These are phyloP conservation scores for Coprinopsis sp. DNA, from an alignment of 768 basidiomycete genomes.

Conservation along the genomic window DNA sequence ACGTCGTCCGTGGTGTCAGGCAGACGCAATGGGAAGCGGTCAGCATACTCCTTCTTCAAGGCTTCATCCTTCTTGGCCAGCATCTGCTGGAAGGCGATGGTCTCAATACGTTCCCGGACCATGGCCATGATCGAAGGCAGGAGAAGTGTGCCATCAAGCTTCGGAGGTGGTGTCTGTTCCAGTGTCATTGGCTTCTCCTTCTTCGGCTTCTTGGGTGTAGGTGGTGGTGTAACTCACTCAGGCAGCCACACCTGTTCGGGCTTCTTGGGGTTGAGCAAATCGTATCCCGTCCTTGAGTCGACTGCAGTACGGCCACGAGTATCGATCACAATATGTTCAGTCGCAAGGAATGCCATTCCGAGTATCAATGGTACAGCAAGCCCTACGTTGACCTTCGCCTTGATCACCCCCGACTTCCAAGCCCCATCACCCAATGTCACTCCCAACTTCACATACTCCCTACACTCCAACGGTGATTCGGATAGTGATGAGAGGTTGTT, in stretches of 20 bases:
- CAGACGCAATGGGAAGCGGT: constrained; percentile 24
- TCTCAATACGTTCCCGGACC: no score
- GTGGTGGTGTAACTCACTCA: no score
- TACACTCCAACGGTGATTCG: constrained; percentile 10
- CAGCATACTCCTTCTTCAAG: constrained; percentile 13
- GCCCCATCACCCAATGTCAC: constrained; percentile 10
- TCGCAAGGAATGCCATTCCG: constrained; percentile 20
- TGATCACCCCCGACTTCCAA: constrained; percentile 15
- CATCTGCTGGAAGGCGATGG: not conserved
- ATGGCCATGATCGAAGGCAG: no score
- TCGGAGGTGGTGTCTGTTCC: constrained; percentile 5
- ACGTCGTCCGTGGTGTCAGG: constrained; percentile 22
- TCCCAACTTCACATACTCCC: constrained; percentile 18
- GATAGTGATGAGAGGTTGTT: constrained; percentile 16
- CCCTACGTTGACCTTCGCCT: constrained; percentile 15
- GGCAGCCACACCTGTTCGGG: no score
- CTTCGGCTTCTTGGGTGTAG: not conserved
- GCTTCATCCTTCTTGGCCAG: not conserved
- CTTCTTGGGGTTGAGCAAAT: constrained; percentile 1
- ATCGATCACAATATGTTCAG: constrained; percentile 17
- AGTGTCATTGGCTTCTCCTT: not conserved
- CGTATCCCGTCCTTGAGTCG: constrained; percentile 11
- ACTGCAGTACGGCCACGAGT: constrained; percentile 12
- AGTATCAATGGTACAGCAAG: constrained; percentile 20
- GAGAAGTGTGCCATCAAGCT: not conserved